Base-by-base conservation (phyloP, 805 yeast species). In the Ogataea henricii region DNA sequence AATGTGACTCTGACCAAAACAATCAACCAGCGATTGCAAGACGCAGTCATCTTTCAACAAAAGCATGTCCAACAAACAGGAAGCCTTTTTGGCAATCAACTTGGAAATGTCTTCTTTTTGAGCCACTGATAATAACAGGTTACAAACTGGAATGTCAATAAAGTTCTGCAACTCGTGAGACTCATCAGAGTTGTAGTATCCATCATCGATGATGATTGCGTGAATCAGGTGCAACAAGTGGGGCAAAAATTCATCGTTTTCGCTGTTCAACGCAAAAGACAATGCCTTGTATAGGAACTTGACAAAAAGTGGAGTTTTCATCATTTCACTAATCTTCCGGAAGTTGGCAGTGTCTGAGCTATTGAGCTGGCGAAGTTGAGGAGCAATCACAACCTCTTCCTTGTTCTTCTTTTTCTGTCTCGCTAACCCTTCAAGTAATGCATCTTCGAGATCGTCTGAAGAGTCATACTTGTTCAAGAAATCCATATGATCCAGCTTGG, bases 141-240 rank as follows among this genome's bases (percentile, higher is more conserved):
- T 79, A 58, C 83, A 70, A 27, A 82, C 70, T 4, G 89, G 87
- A 38, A 80, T 77, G 20, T 69, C 67, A n/a, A 78, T 63, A 51
- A 77, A 82, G 17, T 52, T 43, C 17, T 54, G 34, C 23, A 68
- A 48, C 1, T 57, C 57, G 49, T 59, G 59, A 2, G 67, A 57
- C n/a, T 73, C 74, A 26, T 74, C 70, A 20, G 76, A 53, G 36
- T 74, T 67, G 35, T 53, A 42, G 7, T 47, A 27, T 2, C 49
- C 41, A 37, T 54, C 59, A 52, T 60, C 70, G 16, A 66, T 42
- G 16, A 86, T 58, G 6, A 83, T 70, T 5, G 87, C 91, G 67
- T 87, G 89, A 2, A 85, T 53, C 42, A 87, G 70, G 61, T 87
- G 94, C 32, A 87, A 70, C n/a, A 83, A 58, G 36, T 79, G 81